phyloP scores from a whole-genome alignment of 225 moss, liverwort and hornwort species.

The Polytrichum formosum region DNA sequence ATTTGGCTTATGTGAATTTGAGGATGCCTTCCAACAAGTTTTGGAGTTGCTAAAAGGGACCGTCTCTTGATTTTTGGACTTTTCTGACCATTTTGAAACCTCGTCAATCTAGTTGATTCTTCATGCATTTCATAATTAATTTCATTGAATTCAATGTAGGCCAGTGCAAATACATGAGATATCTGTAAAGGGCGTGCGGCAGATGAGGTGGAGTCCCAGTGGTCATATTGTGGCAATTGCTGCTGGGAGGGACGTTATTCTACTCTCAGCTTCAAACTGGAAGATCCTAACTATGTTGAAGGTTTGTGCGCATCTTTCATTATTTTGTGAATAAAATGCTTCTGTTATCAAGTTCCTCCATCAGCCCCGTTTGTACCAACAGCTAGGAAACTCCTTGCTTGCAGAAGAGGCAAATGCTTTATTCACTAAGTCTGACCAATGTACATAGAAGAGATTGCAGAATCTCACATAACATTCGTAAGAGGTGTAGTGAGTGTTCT shows the following conservation, averaged over 20 bases:
- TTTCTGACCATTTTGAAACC: background rate
- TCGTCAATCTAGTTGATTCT: too few relatives aligned
- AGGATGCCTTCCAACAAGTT: too few relatives aligned
- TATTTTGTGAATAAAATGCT: too few relatives aligned
- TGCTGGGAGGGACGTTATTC: slow-evolving; percentile 51
- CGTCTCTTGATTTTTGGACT: background rate
- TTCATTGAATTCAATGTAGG: slow-evolving; percentile 13
- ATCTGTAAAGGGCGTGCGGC: slow-evolving; percentile 39
- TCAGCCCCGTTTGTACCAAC: background rate
- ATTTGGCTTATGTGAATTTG: too few relatives aligned
- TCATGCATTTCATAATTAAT: too few relatives aligned
- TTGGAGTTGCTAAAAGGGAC: too few relatives aligned
- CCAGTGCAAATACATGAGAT: slow-evolving; percentile 19
- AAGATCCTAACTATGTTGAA: slow-evolving; percentile 52
- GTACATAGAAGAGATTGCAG: too few relatives aligned
- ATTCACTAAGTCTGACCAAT: too few relatives aligned
- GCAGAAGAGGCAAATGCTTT: too few relatives aligned
- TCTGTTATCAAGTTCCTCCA: background rate
- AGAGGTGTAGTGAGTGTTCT: too few relatives aligned
- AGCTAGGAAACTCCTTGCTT: background rate
- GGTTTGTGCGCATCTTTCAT: slow-evolving; percentile 12
- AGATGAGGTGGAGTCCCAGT: slow-evolving; percentile 73
- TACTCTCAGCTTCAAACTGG: slow-evolving; percentile 52
- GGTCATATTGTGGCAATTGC: slow-evolving; percentile 67
- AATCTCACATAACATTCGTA: too few relatives aligned